Conservation (phyloP, 2,329 filamentous ascomycete genomes). For the Decorospora gaudefroyi region DNA sequence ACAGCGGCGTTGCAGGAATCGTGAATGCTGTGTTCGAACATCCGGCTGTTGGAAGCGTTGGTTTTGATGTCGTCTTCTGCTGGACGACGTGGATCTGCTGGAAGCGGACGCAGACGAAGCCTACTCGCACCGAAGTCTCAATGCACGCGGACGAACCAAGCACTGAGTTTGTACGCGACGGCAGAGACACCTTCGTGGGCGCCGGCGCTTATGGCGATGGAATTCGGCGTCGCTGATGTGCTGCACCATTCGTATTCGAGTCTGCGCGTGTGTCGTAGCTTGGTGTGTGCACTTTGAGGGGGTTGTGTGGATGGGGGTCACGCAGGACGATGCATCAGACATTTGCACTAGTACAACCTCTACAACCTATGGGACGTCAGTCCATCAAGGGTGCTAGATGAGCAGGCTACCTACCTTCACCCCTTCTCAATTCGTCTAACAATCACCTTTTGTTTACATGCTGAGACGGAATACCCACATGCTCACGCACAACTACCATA, state of each 20-base stretch:
- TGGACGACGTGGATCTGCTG: constrained; percentile 45
- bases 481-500: no score
- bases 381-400: not conserved
- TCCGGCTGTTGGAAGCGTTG: constrained; percentile 44
- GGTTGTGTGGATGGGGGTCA: not conserved
- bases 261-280: not conserved
- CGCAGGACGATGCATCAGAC: not conserved
- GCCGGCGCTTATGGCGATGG: constrained; percentile 14
- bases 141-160: constrained; percentile 1
- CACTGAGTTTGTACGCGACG: constrained; percentile 3
- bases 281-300: not conserved
- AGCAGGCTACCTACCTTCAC: no score
- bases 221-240: constrained; percentile 23
- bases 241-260: not conserved
- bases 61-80: constrained; percentile 45
- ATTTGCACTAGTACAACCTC: not conserved
- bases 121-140: not conserved
- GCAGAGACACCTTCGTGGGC: constrained; percentile 9
- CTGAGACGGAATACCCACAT: no score
- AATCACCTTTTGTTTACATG: no score
- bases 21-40: constrained; percentile 37
- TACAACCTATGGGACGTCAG: not conserved
- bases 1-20: constrained; percentile 27
- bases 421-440: no score
- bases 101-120: constrained; percentile 25